Evolutionary conservation across 2,329 filamentous ascomycete species (phyloP).

Genomic region (Talaromyces marneffei): DNA sequence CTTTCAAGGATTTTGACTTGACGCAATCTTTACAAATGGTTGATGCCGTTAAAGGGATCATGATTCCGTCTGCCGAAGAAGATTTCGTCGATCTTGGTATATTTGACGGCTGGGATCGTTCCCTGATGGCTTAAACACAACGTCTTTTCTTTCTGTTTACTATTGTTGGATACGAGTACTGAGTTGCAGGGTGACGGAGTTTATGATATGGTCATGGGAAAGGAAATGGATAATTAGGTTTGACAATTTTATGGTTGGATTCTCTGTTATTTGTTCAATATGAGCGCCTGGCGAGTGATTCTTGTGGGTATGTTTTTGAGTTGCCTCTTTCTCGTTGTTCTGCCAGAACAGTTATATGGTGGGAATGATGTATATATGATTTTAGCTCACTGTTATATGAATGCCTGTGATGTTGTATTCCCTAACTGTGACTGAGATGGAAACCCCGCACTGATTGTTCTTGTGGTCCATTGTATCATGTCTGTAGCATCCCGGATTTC

Average conservation of each 20-base stretch:
- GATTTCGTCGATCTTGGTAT: slow-evolving; percentile 30
- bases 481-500: too few species aligned
- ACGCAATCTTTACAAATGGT: slow-evolving; percentile 27
- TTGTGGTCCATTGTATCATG: too few species aligned
- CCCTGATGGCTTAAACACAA: slow-evolving; percentile 16
- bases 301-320: too few species aligned
- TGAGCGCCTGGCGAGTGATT: neutral
- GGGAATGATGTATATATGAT: neutral
- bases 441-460: too few species aligned
- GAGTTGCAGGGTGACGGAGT: neutral
- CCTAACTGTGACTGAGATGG: neutral
- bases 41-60: slow-evolving; percentile 33
- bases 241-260: neutral
- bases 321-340: neutral
- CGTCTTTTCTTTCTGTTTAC: neutral
- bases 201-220: neutral
- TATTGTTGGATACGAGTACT: too few species aligned
- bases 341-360: neutral
- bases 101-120: slow-evolving; percentile 30
- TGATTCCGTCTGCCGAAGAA: slow-evolving; percentile 31
- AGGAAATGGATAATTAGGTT: neutral
- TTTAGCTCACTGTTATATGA: neutral
- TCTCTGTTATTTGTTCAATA: neutral
- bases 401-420: neutral
- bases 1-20: slow-evolving; percentile 5